Conservation (phyloP, 768 basidiomycete genomes). For the Russula ochroleuca region DNA sequence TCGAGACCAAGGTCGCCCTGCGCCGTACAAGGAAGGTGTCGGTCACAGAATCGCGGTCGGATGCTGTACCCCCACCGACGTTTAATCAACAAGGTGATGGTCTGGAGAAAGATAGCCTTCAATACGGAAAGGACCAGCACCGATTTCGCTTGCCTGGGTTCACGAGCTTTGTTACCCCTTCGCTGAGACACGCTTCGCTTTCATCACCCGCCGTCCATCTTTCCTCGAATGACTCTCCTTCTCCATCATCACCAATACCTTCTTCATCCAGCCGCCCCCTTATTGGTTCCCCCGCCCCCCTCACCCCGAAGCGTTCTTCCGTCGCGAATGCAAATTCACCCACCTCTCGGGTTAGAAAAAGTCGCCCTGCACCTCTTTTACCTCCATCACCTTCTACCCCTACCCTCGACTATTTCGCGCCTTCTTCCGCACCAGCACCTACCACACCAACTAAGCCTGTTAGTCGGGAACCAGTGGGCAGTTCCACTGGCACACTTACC, state of each 20-base stretch:
- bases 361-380: slow-evolving; percentile 28
- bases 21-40: slow-evolving; percentile 40
- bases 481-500: slow-evolving; percentile 48
- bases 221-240: slow-evolving; percentile 51
- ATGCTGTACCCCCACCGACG: slow-evolving; percentile 35
- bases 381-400: slow-evolving; percentile 26
- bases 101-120: slow-evolving; percentile 1
- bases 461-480: slow-evolving; percentile 36
- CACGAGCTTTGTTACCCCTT: slow-evolving; percentile 60
- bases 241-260: slow-evolving; percentile 48
- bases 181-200: slow-evolving; percentile 63
- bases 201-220: slow-evolving; percentile 72
- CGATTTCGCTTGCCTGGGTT: slow-evolving; percentile 46
- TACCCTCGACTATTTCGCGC: slow-evolving; percentile 3
- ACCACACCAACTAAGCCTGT: slow-evolving; percentile 16
- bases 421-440: slow-evolving; percentile 14
- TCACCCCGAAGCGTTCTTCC: slow-evolving; percentile 30
- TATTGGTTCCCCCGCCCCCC: slow-evolving; percentile 35
- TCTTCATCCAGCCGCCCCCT: slow-evolving; percentile 47
- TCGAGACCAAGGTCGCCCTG: slow-evolving; percentile 35
- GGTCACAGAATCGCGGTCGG: slow-evolving; percentile 37
- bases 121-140: slow-evolving; percentile 17
- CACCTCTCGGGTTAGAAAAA: slow-evolving; percentile 29
- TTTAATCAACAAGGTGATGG: background rate
- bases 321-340: slow-evolving; percentile 22